Base-by-base conservation (phyloP, 305 asterid species). In the Stenogyne calaminthoides region DNA sequence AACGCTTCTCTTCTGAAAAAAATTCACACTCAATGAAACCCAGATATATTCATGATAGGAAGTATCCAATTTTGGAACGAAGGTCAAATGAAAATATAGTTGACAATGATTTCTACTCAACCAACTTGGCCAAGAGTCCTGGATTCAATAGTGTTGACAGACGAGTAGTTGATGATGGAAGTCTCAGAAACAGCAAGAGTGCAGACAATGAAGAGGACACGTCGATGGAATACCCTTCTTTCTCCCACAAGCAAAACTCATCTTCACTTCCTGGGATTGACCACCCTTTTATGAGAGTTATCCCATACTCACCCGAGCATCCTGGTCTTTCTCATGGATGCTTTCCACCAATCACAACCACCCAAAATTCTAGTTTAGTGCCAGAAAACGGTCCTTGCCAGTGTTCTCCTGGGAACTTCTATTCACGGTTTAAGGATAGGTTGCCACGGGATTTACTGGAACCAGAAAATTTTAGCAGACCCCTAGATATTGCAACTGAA, bases 241-340 rank as follows among this genome's bases (percentile, higher is more conserved):
- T 74, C 60, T 74, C 85, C 72, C 71, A 25, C 71, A 71, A 67
- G 61, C 82, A 73, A 36, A 71, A 56, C 37, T 62, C 69, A 16
- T 61, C 69, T 72, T 79, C 76, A 36, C 56, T 49, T 72, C 60
- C 75, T 70, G 72, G 79, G 47, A 73, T 37, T 73, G 72, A 64
- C 71, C 44, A 52, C 72, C 65, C 81, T 62, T 69, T 69, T 71
- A 77, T 79, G 2, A 78, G 84, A 67, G 69, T 78, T 76, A 63
- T 47, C 51, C 82, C 93, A 36, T 69, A 76, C 78, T 77, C 70
- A 57, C 78, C 83, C 49, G 87, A 83, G 34, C 37, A 55, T 64
- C 58, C 82, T 11, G 68, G 19, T n/a, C 32, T 40, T 42, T 73
- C 79, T 70, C 76, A 58, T 71, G 85, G 77, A 71, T 78, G 36